Conservation (phyloP, 2,329 filamentous ascomycete genomes). For the Erysiphe neolycopersici region DNA sequence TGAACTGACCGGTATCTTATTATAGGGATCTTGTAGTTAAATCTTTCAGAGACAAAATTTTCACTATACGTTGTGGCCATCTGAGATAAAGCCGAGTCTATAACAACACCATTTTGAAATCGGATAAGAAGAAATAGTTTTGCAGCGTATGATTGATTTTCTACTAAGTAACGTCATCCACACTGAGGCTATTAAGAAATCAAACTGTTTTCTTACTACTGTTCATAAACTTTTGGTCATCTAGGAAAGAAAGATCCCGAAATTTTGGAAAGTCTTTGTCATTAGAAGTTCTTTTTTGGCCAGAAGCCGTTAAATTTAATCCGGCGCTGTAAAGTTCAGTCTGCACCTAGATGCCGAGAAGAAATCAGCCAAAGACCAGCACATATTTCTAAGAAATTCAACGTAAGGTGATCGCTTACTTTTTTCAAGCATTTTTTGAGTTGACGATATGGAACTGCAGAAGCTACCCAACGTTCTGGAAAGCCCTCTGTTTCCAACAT, state of each 20-base stretch:
- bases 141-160: not conserved
- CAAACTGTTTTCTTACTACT: constrained; percentile 14
- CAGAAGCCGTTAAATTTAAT: constrained; percentile 35
- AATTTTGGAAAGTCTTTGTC: not conserved
- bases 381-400: not conserved
- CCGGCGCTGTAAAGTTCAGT: constrained; percentile 43
- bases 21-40: not conserved
- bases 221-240: not conserved
- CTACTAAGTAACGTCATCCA: not conserved
- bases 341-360: constrained; percentile 10
- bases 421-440: constrained; percentile 77
- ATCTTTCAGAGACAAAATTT: not conserved
- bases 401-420: constrained; percentile 19
- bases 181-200: constrained; percentile 11
- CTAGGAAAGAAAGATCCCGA: not conserved
- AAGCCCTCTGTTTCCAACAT: constrained; percentile 46
- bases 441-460: constrained; percentile 58
- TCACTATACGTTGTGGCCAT: too few species aligned
- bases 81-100: not conserved
- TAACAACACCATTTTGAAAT: not conserved
- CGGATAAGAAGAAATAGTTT: not conserved
- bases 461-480: constrained; percentile 42
- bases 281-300: not conserved
- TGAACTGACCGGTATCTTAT: not conserved
- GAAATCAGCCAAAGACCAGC: not conserved